A percentile compares a stretch with the other conserved stretches of the same genome.
Conservation (phyloP, 148 eudicot species). For the Cornus suecica region DNA sequence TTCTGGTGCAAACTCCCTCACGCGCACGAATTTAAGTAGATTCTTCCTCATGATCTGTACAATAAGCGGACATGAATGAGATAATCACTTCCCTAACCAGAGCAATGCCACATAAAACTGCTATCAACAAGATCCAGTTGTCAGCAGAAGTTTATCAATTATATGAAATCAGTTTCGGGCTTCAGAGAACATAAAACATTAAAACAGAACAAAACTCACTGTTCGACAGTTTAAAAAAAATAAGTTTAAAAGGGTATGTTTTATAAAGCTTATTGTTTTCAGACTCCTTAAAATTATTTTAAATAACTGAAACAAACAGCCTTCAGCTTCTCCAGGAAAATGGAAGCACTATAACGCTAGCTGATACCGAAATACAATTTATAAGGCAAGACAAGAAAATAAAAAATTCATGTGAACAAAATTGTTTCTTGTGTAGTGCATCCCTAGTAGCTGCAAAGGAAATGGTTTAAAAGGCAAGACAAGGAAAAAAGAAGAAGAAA, state of each 20-base stretch:
- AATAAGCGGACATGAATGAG: slow-evolving; percentile 9
- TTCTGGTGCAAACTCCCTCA: slow-evolving; percentile 91
- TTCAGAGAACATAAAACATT: too few species aligned
- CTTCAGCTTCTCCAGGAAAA: slow-evolving; percentile 8
- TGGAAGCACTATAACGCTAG: not conserved
- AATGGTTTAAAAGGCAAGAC: too few species aligned
- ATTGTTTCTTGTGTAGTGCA: not conserved
- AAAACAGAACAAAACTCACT: too few species aligned
- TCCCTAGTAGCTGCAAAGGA: too few species aligned
- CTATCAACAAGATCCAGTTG: not conserved
- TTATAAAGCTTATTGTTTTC: too few species aligned
- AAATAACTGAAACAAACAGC: too few species aligned
- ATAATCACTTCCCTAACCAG: not conserved
- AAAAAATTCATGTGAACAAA: not conserved
- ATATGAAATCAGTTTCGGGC: too few species aligned
- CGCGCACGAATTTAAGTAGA: slow-evolving; percentile 60
- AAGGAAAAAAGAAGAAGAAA: too few species aligned
- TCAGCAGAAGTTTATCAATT: not conserved
- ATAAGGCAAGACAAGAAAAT: not conserved
- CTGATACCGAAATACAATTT: not conserved
- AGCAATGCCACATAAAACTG: slow-evolving; percentile 4
- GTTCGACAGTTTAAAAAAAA: too few species aligned
- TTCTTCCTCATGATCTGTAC: slow-evolving; percentile 87
- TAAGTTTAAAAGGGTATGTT: too few species aligned
- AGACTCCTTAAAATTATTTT: too few species aligned